Conservation (phyloP, 768 basidiomycete species). For the Kwoniella botswanensis region DNA sequence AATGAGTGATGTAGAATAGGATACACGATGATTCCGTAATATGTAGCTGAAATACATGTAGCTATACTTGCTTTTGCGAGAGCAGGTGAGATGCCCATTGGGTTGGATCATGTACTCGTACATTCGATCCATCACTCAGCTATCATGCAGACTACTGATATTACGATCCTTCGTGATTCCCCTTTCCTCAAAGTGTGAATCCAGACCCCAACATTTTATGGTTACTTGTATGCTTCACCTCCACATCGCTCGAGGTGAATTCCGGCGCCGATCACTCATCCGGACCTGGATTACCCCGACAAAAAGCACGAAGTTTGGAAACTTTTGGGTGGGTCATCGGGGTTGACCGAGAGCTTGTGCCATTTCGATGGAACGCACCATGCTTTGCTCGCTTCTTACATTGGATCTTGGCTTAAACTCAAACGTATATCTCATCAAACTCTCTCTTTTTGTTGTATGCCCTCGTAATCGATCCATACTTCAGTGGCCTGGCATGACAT, state of each 20-base stretch:
- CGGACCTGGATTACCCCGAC: constrained; percentile 6
- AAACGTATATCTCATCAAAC: no score
- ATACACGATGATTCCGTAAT: neutral
- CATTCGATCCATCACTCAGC: no score
- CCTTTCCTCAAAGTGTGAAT: no score
- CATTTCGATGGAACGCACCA: no score
- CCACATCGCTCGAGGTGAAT: neutral
- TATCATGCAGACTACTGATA: no score
- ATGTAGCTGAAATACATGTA: constrained; percentile 11
- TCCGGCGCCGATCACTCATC: constrained; percentile 1
- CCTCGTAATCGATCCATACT: no score
- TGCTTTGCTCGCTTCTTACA: no score
- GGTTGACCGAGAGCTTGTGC: neutral
- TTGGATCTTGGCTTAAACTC: no score
- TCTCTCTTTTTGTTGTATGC: no score
- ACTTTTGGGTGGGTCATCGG: neutral
- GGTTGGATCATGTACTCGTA: no score
- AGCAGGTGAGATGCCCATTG: neutral
- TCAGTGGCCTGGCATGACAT: neutral
- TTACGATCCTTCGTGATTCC: no score
- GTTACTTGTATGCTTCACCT: neutral
- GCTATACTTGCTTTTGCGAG: neutral
- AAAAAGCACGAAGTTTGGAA: neutral
- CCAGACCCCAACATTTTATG: neutral
- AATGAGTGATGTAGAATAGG: neutral